Evolutionary conservation across 2,329 filamentous ascomycete species (phyloP).

Genomic region (Polytolypa hystricis): DNA sequence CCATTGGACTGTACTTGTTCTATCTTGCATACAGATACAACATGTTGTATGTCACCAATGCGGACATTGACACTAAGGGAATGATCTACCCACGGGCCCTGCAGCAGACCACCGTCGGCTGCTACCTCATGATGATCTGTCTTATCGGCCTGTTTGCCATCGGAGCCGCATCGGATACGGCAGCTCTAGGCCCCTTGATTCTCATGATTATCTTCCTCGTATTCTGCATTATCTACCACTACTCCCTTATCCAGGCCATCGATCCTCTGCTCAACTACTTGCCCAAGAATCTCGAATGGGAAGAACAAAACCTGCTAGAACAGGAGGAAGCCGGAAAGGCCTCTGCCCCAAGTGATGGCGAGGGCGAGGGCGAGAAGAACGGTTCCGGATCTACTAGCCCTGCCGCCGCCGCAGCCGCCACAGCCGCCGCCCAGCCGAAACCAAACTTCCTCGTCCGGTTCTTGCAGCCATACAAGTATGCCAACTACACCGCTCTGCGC

Average conservation of each 20-base stretch:
- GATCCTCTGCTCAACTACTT: slow-evolving; percentile 67
- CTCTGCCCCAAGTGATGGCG: slow-evolving; percentile 11
- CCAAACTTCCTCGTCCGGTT: slow-evolving; percentile 40
- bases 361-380: slow-evolving; percentile 15
- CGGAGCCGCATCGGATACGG: slow-evolving; percentile 49
- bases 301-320: slow-evolving; percentile 35
- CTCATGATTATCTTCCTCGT: slow-evolving; percentile 67
- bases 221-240: slow-evolving; percentile 65
- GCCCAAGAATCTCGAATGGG: slow-evolving; percentile 58
- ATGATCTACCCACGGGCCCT: slow-evolving; percentile 78
- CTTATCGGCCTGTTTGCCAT: slow-evolving; percentile 76
- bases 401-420: slow-evolving; percentile 22
- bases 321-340: slow-evolving; percentile 6
- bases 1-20: slow-evolving; percentile 66
- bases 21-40: slow-evolving; percentile 88
- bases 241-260: slow-evolving; percentile 60
- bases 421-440: slow-evolving; percentile 19
- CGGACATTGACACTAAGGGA: slow-evolving; percentile 75
- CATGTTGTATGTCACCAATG: slow-evolving; percentile 74
- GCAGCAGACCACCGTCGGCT: slow-evolving; percentile 70
- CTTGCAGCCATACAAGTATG: slow-evolving; percentile 66
- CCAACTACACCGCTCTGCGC: slow-evolving; percentile 60
- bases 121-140: slow-evolving; percentile 74
- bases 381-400: slow-evolving; percentile 13
- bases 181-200: slow-evolving; percentile 56